Base-by-base conservation (phyloP, 2,329 filamentous ascomycete genomes). In the Xylaria digitata region DNA sequence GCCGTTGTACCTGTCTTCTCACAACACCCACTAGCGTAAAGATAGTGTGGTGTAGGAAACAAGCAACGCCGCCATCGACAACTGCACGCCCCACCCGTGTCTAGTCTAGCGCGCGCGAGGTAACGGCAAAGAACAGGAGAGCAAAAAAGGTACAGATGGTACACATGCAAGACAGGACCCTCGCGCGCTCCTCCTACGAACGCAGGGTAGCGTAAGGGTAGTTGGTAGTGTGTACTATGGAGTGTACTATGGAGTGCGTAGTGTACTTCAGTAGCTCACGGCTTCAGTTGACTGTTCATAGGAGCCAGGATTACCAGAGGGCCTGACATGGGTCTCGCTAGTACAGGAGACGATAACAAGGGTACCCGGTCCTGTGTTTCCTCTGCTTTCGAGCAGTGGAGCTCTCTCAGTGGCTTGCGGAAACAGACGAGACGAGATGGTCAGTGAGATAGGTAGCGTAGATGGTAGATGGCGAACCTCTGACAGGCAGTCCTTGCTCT, bases 91-190 rank as follows among this genome's bases (percentile, higher is more conserved):
- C 68, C 68, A 66, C 68, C 68, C 63, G 32, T 30, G 6, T 59
- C 57, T 66, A 62, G 66, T 66, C 65, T 66, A 68, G 66, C 63
- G 63, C 65, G 56, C 49, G 46, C 50, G 57, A 64, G 67, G 61
- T 54, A 62, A 67, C 67, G 68, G 60, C 57, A 68, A 42, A 65
- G 40, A 59, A 43, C 34, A 63, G 58, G 37, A 42, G 59, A 37
- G 32, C 54, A 45, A 59, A 66, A 66, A 54, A 52, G 49, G 49
- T 34, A 30, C 15, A 21, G 5, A 30, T 52, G 50, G 59, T 61
- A 53, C 58, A 21, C 3, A 30, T 15, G 63, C 68, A 68, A 72
- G 68, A 68, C 74, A 73, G 66, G 66, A 63, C 66, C 71, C 71
- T 71, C 69, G 67, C 71, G 60, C 11, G 26, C 63, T 59, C 46